Percentiles rank a stretch among this genome's conserved stretches.
Evolutionary conservation across 495 filamentous ascomycete species (phyloP).

Genomic region (Hypoxylon trugodes): DNA sequence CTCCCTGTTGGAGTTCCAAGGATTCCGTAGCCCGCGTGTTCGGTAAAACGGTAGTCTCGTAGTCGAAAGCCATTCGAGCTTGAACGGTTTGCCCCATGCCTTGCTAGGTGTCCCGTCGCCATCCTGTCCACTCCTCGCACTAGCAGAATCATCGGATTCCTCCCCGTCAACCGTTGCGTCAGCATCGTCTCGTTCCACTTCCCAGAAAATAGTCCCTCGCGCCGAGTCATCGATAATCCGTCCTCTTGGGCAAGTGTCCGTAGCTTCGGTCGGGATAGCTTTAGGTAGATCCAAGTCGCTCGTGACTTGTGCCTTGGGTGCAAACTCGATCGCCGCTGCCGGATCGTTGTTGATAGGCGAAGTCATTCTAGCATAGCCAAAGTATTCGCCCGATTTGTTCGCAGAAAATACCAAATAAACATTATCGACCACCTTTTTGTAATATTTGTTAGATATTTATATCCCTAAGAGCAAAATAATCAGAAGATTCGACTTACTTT

Average conservation of each 20-base stretch:
- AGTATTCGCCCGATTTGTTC: conserved; percentile 98
- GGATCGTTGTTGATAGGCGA: conserved; percentile 84
- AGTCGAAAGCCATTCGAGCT: conserved; percentile 90
- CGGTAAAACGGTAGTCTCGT: conserved; percentile 88
- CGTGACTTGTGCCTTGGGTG: conserved; percentile 63
- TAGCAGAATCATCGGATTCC: conserved; percentile 51
- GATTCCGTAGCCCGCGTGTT: conserved; percentile 88
- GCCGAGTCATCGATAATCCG: conserved; percentile 93
- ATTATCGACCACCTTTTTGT: conserved; percentile 73
- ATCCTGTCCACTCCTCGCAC: conserved; percentile 49
- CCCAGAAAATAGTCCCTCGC: conserved; percentile 97
- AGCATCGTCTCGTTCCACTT: conserved; percentile 70
- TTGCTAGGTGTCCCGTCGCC: conserved; percentile 56
- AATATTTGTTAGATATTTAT: conserved; percentile 17
- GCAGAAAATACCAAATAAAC: conserved; percentile 98
- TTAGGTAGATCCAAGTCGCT: conserved; percentile 72
- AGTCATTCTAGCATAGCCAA: conserved; percentile 92
- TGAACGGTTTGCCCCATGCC: conserved; percentile 91
- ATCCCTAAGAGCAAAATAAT: not conserved
- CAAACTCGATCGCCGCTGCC: conserved; percentile 70
- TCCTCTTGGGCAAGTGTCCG: conserved; percentile 81
- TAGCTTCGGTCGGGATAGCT: conserved; percentile 80
- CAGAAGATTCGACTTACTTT: conserved; percentile 64
- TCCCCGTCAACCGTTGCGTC: conserved; percentile 49
- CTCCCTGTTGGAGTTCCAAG: conserved; percentile 95